Conservation (phyloP, 2,329 filamentous ascomycete species). For the Epichloe gansuensis region DNA sequence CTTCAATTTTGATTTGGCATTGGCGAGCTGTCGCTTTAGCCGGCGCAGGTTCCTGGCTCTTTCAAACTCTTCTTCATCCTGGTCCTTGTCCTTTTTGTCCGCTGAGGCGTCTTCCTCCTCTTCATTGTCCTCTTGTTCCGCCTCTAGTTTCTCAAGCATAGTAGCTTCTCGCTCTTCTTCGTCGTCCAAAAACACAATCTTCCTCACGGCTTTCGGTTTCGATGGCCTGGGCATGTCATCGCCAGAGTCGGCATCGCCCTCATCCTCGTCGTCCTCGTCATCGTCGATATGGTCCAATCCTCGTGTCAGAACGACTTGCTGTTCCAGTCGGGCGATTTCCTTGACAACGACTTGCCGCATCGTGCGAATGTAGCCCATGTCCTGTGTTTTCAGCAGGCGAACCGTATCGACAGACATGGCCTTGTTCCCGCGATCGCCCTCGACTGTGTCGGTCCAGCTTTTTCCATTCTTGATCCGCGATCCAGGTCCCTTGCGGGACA, state of each 20-base stretch:
- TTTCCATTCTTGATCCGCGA: slow-evolving; percentile 35
- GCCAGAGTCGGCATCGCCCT: slow-evolving; percentile 18
- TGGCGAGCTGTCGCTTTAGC: slow-evolving; percentile 35
- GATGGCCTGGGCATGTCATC: slow-evolving; percentile 17
- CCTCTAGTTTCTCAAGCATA: slow-evolving; percentile 17
- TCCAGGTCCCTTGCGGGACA: slow-evolving; percentile 45
- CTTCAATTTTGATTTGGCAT: slow-evolving; percentile 40
- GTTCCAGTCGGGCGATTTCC: slow-evolving; percentile 42
- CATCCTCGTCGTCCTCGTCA: slow-evolving; percentile 19
- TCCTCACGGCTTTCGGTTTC: slow-evolving; percentile 25
- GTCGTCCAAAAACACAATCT: slow-evolving; percentile 39
- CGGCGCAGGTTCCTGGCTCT: slow-evolving; percentile 30
- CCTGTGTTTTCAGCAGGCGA: slow-evolving; percentile 55
- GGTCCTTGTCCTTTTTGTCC: slow-evolving; percentile 10
- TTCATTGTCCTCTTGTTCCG: slow-evolving; percentile 17
- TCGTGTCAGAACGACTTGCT: slow-evolving; percentile 34
- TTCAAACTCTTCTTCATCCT: slow-evolving; percentile 23
- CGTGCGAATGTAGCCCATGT: slow-evolving; percentile 50
- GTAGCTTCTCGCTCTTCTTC: slow-evolving; percentile 22
- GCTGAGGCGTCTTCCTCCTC: slow-evolving; percentile 5
- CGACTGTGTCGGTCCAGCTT: slow-evolving; percentile 40
- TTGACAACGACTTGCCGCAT: slow-evolving; percentile 47
- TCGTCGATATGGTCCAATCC: slow-evolving; percentile 25
- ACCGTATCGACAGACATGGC: slow-evolving; percentile 43
- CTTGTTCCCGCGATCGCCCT: slow-evolving; percentile 44